Conservation (phyloP, 129 eudicot species). For the Logfia minima region DNA sequence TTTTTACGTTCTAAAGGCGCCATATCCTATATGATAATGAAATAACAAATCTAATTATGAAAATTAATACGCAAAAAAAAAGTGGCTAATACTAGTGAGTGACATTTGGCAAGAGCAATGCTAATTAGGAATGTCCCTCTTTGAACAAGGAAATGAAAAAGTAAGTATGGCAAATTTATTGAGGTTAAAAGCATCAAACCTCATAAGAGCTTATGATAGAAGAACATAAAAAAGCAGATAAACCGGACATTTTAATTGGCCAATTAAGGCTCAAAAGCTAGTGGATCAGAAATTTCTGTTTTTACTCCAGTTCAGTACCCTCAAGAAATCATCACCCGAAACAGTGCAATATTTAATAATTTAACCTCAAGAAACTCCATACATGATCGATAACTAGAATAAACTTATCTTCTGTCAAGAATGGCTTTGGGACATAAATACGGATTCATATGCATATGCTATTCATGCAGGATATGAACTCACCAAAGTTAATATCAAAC, state of each 20-base stretch:
- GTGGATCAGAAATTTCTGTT: background rate
- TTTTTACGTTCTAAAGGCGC: background rate
- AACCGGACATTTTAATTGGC: background rate
- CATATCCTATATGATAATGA: background rate
- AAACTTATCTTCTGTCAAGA: background rate
- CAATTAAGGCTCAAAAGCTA: background rate
- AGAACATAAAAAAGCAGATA: background rate
- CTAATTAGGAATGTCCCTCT: conserved; percentile 11
- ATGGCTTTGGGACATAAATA: background rate
- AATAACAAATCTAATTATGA: background rate
- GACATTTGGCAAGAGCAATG: conserved; percentile 10
- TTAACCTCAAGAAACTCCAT: background rate
- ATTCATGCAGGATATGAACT: conserved; percentile 1
- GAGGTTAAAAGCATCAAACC: conserved; percentile 17
- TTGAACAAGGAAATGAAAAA: conserved; percentile 8
- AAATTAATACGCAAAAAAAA: background rate
- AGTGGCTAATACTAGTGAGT: conserved; percentile 3
- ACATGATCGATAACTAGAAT: too few species aligned
- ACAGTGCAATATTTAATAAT: background rate
- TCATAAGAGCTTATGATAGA: conserved; percentile 11
- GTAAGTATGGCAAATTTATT: background rate
- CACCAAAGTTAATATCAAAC: background rate
- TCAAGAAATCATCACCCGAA: background rate
- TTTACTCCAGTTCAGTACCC: background rate
- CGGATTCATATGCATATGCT: background rate